Conservation (phyloP, 306 rosid species). For the Acacia crassicarpa region DNA sequence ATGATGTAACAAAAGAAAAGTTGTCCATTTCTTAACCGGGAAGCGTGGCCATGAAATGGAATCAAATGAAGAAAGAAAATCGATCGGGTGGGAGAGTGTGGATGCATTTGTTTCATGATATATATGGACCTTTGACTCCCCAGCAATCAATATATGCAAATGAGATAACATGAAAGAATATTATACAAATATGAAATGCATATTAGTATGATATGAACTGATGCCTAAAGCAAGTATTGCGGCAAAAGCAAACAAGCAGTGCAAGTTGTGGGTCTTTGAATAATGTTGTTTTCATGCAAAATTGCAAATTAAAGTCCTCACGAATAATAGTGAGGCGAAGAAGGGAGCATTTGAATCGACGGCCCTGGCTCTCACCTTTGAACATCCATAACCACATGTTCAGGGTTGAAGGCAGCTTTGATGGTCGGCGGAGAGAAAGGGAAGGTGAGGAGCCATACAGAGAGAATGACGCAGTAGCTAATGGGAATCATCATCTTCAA, state of each 20-base stretch:
- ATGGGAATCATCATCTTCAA: constrained; percentile 46
- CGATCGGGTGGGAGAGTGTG: background rate
- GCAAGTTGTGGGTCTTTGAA: background rate
- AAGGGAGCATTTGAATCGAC: background rate
- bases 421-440: constrained; percentile 32
- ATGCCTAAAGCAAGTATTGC: background rate
- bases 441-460: constrained; percentile 51
- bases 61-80: background rate
- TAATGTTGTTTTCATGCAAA: background rate
- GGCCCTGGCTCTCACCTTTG: constrained; percentile 53
- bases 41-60: background rate
- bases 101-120: background rate
- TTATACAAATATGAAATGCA: background rate
- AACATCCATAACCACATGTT: constrained; percentile 62
- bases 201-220: background rate
- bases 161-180: background rate
- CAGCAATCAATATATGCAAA: background rate
- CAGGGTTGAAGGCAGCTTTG: constrained; percentile 68
- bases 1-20: background rate
- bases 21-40: background rate
- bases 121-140: background rate
- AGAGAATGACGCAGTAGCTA: constrained; percentile 71
- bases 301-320: background rate
- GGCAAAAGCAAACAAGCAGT: background rate
- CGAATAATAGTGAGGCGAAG: background rate